Percentiles rank a stretch among this genome's conserved stretches.
Evolutionary conservation across 495 filamentous ascomycete species (phyloP).

Genomic region (Entonaema liquescens): DNA sequence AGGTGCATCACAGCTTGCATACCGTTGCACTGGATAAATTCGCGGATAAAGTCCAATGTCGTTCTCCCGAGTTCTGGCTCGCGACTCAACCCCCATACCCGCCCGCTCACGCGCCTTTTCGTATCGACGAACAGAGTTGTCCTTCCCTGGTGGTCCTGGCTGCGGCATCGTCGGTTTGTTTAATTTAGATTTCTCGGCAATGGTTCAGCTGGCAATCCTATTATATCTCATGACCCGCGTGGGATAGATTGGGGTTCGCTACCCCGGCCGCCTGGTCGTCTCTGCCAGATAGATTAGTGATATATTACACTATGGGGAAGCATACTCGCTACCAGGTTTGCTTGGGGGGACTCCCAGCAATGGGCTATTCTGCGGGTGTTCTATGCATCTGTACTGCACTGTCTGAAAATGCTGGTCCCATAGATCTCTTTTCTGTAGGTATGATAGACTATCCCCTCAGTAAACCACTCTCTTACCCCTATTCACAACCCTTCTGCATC

Average conservation of each 20-base stretch:
- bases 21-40: slow-evolving; percentile 41
- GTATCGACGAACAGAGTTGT: slow-evolving; percentile 6
- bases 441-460: neutral
- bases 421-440: neutral
- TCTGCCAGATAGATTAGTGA: slow-evolving; percentile 17
- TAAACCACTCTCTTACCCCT: slow-evolving; percentile 8
- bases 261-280: slow-evolving; percentile 1
- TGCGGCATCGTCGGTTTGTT: slow-evolving; percentile 26
- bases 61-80: slow-evolving; percentile 34
- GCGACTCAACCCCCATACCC: slow-evolving; percentile 20
- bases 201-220: neutral
- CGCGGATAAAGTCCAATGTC: slow-evolving; percentile 35
- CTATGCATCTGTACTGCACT: neutral
- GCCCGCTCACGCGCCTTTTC: slow-evolving; percentile 31
- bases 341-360: neutral
- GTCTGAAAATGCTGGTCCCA: neutral
- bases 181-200: slow-evolving; percentile 32
- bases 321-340: neutral
- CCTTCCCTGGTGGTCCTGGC: slow-evolving; percentile 3
- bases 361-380: neutral
- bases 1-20: slow-evolving; percentile 37
- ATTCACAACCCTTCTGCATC: slow-evolving; percentile 11
- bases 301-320: neutral
- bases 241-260: slow-evolving; percentile 27
- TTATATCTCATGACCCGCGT: slow-evolving; percentile 16